phyloP scores from a whole-genome alignment of 768 basidiomycete species.

The Mycena epipterygia region DNA sequence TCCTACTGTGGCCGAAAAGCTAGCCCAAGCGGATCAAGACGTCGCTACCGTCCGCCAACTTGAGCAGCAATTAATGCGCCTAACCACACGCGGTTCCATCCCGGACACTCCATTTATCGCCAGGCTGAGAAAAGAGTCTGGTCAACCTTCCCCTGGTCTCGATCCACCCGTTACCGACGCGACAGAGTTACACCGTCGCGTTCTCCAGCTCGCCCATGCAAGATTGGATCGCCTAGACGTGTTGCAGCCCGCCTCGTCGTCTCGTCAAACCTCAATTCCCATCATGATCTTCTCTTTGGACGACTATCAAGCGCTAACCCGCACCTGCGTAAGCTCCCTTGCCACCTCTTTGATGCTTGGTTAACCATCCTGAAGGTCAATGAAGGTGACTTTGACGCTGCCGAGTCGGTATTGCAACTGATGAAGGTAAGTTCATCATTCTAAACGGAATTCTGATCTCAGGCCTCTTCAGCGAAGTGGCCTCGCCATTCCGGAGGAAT shows the following conservation, averaged over 20 bases:
- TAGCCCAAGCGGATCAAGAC: slow-evolving; percentile 49
- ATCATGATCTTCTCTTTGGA: slow-evolving; percentile 60
- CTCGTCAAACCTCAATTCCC: slow-evolving; percentile 48
- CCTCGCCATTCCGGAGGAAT: slow-evolving; percentile 55
- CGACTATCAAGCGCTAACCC: slow-evolving; percentile 71
- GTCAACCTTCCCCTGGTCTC: neutral
- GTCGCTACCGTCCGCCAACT: slow-evolving; percentile 48
- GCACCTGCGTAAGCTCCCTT: slow-evolving; percentile 59
- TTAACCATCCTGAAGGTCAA: slow-evolving; percentile 55
- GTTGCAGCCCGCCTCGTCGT: slow-evolving; percentile 19
- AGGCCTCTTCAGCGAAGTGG: slow-evolving; percentile 55
- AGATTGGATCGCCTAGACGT: slow-evolving; percentile 51
- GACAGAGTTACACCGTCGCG: slow-evolving; percentile 46
- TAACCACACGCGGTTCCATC: slow-evolving; percentile 19
- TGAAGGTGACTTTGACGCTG: slow-evolving; percentile 61
- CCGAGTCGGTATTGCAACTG: slow-evolving; percentile 64
- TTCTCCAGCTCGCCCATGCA: slow-evolving; percentile 52
- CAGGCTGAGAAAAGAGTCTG: slow-evolving; percentile 16
- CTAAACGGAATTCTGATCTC: neutral
- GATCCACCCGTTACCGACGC: slow-evolving; percentile 9
- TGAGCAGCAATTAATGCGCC: slow-evolving; percentile 48
- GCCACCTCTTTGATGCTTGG: neutral
- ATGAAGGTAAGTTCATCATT: slow-evolving; percentile 59
- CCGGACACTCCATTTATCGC: slow-evolving; percentile 12
- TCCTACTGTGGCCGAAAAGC: slow-evolving; percentile 25